phyloP scores from a whole-genome alignment of 2,329 filamentous ascomycete species.

The Cercospora citrullina region DNA sequence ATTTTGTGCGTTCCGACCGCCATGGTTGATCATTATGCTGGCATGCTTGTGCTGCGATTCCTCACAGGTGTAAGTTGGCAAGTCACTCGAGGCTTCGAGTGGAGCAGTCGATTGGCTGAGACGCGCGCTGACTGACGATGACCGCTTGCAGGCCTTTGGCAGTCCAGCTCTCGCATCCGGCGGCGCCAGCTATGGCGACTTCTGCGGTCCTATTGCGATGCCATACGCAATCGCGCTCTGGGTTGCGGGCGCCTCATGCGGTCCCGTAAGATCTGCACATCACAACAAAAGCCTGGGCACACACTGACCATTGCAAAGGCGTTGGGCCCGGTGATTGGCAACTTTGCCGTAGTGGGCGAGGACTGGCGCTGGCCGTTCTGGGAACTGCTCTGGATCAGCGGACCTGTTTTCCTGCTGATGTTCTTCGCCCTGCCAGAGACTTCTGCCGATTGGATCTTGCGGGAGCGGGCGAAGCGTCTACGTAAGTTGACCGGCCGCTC shows the following conservation, averaged over 20 bases:
- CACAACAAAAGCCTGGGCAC: background rate
- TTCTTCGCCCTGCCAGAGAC: slow-evolving; percentile 63
- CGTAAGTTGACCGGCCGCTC: slow-evolving; percentile 41
- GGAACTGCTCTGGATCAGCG: slow-evolving; percentile 43
- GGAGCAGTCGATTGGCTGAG: background rate
- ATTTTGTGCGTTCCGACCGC: slow-evolving; percentile 66
- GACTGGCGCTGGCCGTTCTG: slow-evolving; percentile 15
- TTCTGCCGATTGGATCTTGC: slow-evolving; percentile 40
- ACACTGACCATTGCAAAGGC: slow-evolving; percentile 36
- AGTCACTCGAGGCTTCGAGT: background rate
- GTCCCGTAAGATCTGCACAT: slow-evolving; percentile 35
- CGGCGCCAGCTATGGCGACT: slow-evolving; percentile 58
- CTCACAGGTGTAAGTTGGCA: slow-evolving; percentile 56
- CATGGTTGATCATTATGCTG: slow-evolving; percentile 62
- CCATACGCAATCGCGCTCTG: slow-evolving; percentile 47
- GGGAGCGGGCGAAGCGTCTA: slow-evolving; percentile 42
- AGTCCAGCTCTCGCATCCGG: slow-evolving; percentile 64
- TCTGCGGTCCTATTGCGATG: slow-evolving; percentile 46
- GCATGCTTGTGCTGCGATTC: slow-evolving; percentile 60
- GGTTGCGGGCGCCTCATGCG: slow-evolving; percentile 45
- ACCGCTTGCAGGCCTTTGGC: slow-evolving; percentile 49
- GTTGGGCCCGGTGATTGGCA: slow-evolving; percentile 51
- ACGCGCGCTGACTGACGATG: background rate
- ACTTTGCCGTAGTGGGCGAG: slow-evolving; percentile 8
- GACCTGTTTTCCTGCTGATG: slow-evolving; percentile 56